Conservation (phyloP, 176 grass and related monocot genomes). For the Oryza australiensis region DNA sequence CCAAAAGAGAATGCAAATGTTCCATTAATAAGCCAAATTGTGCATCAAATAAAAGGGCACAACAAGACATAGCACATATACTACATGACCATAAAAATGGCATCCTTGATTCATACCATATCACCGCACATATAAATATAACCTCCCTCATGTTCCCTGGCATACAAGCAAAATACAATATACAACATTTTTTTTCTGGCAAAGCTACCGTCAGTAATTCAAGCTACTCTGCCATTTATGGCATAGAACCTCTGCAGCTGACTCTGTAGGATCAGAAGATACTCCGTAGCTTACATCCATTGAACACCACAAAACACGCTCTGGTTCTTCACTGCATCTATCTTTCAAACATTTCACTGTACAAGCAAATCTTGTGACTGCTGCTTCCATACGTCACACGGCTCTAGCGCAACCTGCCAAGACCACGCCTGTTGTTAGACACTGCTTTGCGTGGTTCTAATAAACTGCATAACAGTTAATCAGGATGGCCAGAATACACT, state of each 20-base stretch:
- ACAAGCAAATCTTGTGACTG: slow-evolving; percentile 66
- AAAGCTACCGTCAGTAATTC: not conserved
- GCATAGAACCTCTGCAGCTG: not conserved
- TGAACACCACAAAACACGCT: not conserved
- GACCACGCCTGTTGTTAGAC: slow-evolving; percentile 1
- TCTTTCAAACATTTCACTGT: slow-evolving; percentile 27
- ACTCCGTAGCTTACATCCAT: not conserved
- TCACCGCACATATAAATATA: too few species aligned
- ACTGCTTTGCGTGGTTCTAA: not conserved
- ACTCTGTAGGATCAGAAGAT: not conserved
- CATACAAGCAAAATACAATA: not conserved
- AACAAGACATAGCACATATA: not conserved
- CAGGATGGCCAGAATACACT: not conserved
- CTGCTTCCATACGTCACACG: slow-evolving; percentile 85
- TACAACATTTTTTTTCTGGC: not conserved
- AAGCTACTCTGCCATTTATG: not conserved
- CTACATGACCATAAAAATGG: not conserved
- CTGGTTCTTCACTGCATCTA: not conserved
- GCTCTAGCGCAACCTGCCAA: slow-evolving; percentile 60
- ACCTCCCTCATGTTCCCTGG: not conserved
- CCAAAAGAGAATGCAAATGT: not conserved
- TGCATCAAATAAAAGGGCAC: not conserved
- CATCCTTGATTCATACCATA: not conserved
- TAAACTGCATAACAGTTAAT: not conserved
- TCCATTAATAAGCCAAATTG: not conserved